These are phyloP conservation scores for Botrytis hyacinthi DNA, from an alignment of 2,329 filamentous ascomycete genomes.

Conservation along the genomic window DNA sequence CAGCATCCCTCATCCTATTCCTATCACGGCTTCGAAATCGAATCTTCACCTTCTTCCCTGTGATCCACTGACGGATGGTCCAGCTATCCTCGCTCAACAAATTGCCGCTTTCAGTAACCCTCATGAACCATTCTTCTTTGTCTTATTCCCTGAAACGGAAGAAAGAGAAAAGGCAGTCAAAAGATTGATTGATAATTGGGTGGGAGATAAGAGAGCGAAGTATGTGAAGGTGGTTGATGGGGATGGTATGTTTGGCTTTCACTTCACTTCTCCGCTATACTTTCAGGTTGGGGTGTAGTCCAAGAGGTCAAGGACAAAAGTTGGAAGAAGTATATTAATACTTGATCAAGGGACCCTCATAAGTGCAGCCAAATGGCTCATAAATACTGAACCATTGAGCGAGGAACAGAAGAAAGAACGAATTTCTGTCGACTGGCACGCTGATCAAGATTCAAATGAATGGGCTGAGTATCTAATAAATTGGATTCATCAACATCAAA, in stretches of 20 bases:
- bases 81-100: constrained; percentile 25
- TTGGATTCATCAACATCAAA: constrained; percentile 23
- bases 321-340: neutral
- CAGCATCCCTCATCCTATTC: neutral
- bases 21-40: neutral
- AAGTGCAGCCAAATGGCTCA: constrained; percentile 17
- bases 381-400: constrained; percentile 4
- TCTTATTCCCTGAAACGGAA: constrained; percentile 24
- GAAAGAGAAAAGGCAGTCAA: constrained; percentile 22
- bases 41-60: constrained; percentile 9
- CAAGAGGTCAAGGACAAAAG: too few relatives aligned
- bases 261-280: neutral
- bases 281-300: neutral
- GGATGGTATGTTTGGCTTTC: constrained; percentile 10
- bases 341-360: neutral
- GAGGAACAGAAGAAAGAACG: constrained; percentile 25
- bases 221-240: constrained; percentile 30
- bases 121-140: constrained; percentile 26
- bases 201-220: constrained; percentile 21
- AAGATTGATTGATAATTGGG: constrained; percentile 26
- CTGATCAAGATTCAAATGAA: constrained; percentile 25
- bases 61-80: constrained; percentile 18
- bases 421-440: constrained; percentile 26
- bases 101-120: constrained; percentile 20
- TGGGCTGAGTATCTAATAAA: constrained; percentile 25